Evolutionary conservation across 208 protist species (phyloP), one percentile per base, ranked within the genome.

Genomic region (Angomonas deanei): DNA sequence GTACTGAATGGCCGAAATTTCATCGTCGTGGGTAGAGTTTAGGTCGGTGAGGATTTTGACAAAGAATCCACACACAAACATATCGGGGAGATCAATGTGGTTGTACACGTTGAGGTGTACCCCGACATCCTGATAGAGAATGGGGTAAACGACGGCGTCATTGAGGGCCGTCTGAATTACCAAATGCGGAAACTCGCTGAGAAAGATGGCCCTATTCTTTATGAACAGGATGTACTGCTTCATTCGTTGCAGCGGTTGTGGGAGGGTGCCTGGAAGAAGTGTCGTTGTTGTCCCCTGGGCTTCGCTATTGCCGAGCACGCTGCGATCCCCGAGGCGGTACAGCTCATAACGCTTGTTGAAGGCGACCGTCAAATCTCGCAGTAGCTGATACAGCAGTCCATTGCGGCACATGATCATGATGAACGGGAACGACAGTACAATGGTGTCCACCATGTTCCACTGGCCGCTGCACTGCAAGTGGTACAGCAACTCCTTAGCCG

Each of bases 401-500:
- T 77, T 56, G 17, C 67, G 74, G 62, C 86, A 92, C 15, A 87
- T 78, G 38, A 74, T 46, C 74, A 79, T 74, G 36, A 94, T 11
- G 50, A 88, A 92, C 0, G 77, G 70, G 28, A 88, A 59, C 0
- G 88, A 88, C 5, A 92, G 69, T 0, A 86, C 59, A 2, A 79
- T 57, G n/a, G 50, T 58, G 70, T 89, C 80, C 6, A 94, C 52
- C 50, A 80, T 57, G 15, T 70, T 28, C 72, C 74, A 86, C 61
- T 62, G 71, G 42, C 48, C 42, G 8, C 66, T 61, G 63, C 10
- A 63, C 28, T 47, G 30, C 27, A 69, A 61, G 54, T 94, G 88
- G 50, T 85, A 84, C 3, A 75, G 31, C 23, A 94, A 56, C 66
- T 91, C 84, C 74, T 90, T 91, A 50, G 87, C 77, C 10, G 83